phyloP scores from a whole-genome alignment of 495 filamentous ascomycete genomes.

The Lophiotrema nucula region DNA sequence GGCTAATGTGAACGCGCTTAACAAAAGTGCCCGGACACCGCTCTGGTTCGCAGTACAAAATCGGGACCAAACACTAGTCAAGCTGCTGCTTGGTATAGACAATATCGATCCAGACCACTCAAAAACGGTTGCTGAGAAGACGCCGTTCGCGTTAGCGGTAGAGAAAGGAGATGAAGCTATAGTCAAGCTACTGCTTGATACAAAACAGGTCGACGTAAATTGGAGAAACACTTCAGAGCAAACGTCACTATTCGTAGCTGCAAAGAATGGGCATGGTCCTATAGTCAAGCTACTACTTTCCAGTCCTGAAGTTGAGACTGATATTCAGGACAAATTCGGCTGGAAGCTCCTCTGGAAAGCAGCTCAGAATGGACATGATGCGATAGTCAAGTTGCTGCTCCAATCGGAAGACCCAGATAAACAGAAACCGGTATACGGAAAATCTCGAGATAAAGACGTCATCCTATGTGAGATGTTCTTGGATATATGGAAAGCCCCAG shows the following conservation, averaged over 20 bases:
- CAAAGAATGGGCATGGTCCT: background rate
- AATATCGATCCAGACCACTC: too few relatives aligned
- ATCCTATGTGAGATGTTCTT: too few relatives aligned
- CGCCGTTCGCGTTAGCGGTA: background rate
- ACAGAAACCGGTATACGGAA: too few relatives aligned
- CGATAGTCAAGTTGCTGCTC: slow-evolving; percentile 8
- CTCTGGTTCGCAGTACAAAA: too few relatives aligned
- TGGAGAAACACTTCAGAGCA: background rate
- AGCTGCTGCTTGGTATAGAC: too few relatives aligned
- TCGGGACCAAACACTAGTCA: too few relatives aligned
- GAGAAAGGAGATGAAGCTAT: background rate
- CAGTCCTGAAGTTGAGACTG: background rate
- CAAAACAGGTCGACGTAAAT: slow-evolving; percentile 2
- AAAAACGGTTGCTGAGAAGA: too few relatives aligned
- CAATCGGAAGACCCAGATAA: background rate
- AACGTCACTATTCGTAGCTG: background rate
- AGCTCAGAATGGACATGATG: background rate
- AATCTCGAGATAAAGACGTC: too few relatives aligned
- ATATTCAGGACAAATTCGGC: background rate
- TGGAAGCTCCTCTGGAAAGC: slow-evolving; percentile 1
- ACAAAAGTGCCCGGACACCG: too few relatives aligned
- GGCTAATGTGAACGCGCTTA: too few relatives aligned
- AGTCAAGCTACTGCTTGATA: slow-evolving; percentile 27
- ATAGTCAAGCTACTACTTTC: slow-evolving; percentile 8
- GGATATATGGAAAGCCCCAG: too few relatives aligned